Evolutionary conservation across 768 basidiomycete genomes (phyloP).

Genomic region (Tulasnella sp.): DNA sequence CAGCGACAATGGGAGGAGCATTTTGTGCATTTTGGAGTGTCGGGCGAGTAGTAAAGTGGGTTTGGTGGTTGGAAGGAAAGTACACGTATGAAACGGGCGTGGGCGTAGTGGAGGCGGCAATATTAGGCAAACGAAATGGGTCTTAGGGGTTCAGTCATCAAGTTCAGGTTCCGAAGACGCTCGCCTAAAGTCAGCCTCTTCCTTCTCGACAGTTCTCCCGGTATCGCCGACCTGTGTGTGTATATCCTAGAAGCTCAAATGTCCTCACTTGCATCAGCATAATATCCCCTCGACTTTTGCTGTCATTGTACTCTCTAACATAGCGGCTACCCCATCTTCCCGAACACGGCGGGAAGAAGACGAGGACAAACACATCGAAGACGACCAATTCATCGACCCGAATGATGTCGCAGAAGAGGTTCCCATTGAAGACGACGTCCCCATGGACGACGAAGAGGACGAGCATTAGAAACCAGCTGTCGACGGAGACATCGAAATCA

Average conservation of each 20-base stretch:
- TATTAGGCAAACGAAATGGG: neutral
- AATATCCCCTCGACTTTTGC: too few species aligned
- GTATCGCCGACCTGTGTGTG: neutral
- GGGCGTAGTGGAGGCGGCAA: conserved; percentile 2
- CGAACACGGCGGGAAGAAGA: conserved; percentile 24
- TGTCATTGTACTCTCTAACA: neutral
- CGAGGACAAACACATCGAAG: conserved; percentile 23
- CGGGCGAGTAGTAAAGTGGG: neutral
- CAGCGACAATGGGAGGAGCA: conserved; percentile 32
- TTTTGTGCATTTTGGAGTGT: conserved; percentile 6
- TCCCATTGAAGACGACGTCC: conserved; percentile 41
- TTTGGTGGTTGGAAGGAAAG: neutral
- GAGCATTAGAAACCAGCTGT: conserved; percentile 28
- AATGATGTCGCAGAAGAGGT: conserved; percentile 60
- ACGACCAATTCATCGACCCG: conserved; percentile 33
- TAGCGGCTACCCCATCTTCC: conserved; percentile 13
- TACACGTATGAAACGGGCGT: conserved; percentile 3
- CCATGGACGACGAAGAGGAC: conserved; percentile 41
- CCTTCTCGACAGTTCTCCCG: neutral
- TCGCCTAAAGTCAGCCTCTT: neutral
- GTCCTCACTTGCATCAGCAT: neutral
- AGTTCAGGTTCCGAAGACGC: neutral
- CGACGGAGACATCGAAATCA: conserved; percentile 26
- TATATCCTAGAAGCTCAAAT: neutral
- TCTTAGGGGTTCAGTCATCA: neutral